phyloP scores from a whole-genome alignment of 805 yeast genomes.

The Martiniozyma abietophila region DNA sequence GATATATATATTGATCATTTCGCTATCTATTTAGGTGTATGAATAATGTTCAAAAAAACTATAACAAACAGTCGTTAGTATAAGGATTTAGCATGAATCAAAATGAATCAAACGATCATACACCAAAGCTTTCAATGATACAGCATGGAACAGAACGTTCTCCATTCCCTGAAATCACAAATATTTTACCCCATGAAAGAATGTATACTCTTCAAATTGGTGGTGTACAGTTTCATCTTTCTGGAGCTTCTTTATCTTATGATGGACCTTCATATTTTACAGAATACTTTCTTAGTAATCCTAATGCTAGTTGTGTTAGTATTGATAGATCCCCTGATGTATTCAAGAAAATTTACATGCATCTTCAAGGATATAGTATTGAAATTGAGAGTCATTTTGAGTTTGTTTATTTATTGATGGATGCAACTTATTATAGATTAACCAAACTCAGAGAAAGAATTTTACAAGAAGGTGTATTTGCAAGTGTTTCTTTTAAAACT shows the following conservation, averaged over 20 bases:
- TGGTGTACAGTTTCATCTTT: conserved; percentile 45
- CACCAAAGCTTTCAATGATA: not conserved
- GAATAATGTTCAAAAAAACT: too few species aligned
- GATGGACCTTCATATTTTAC: conserved; percentile 90
- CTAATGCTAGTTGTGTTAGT: conserved; percentile 33
- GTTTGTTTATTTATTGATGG: conserved; percentile 54
- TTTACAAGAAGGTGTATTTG: conserved; percentile 44
- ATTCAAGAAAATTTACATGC: conserved; percentile 57
- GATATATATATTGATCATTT: too few species aligned
- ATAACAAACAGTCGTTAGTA: too few species aligned
- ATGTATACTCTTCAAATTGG: conserved; percentile 70
- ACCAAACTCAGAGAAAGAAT: conserved; percentile 44
- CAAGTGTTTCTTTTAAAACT: conserved; percentile 47
- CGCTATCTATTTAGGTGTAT: too few species aligned
- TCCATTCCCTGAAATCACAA: conserved; percentile 32
- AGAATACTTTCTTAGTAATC: conserved; percentile 41
- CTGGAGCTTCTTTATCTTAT: conserved; percentile 78
- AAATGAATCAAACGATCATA: too few species aligned
- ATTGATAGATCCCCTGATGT: conserved; percentile 69
- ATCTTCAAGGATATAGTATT: conserved; percentile 74
- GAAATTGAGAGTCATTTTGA: conserved; percentile 50
- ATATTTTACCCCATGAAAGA: conserved; percentile 55
- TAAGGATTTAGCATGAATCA: too few species aligned
- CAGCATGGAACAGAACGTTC: too few species aligned
- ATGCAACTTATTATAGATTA: conserved; percentile 63